Conservation (phyloP, 257 asterid genomes). For the Nicotiana obtusifolia region DNA sequence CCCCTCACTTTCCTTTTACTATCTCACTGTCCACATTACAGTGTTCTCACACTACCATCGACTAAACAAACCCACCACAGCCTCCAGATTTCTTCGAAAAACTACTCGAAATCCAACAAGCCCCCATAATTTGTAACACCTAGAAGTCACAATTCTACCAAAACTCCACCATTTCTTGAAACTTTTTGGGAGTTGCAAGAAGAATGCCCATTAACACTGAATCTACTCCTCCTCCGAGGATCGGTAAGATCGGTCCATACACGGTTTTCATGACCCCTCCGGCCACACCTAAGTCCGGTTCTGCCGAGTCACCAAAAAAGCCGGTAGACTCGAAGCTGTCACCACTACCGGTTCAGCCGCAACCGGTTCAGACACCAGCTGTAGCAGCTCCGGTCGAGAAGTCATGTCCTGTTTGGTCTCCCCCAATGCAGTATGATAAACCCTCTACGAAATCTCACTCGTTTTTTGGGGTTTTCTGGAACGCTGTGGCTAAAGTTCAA, state of each 20-base stretch:
- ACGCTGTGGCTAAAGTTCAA: slow-evolving; percentile 76
- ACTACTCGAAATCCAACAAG: neutral
- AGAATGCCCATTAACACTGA: slow-evolving; percentile 32
- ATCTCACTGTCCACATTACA: neutral
- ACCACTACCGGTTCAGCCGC: slow-evolving; percentile 22
- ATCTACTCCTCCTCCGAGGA: slow-evolving; percentile 58
- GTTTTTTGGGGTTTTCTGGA: slow-evolving; percentile 69
- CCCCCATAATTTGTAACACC: neutral
- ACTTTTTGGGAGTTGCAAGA: neutral
- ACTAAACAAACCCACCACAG: neutral
- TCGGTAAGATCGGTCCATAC: slow-evolving; percentile 99
- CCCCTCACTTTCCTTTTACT: neutral
- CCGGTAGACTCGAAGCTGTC: slow-evolving; percentile 20
- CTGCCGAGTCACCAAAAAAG: slow-evolving; percentile 31
- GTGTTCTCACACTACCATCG: neutral
- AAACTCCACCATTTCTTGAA: neutral
- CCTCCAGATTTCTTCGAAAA: neutral
- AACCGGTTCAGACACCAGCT: slow-evolving; percentile 35
- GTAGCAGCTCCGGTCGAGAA: slow-evolving; percentile 24
- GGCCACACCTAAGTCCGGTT: slow-evolving; percentile 45
- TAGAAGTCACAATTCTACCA: neutral
- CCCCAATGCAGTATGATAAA: slow-evolving; percentile 65
- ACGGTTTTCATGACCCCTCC: slow-evolving; percentile 95
- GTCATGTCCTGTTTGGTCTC: slow-evolving; percentile 86
- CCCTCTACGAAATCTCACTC: slow-evolving; percentile 32